These are phyloP conservation scores for Amanita phalloides DNA, from an alignment of 768 basidiomycete genomes.

Conservation along the genomic window DNA sequence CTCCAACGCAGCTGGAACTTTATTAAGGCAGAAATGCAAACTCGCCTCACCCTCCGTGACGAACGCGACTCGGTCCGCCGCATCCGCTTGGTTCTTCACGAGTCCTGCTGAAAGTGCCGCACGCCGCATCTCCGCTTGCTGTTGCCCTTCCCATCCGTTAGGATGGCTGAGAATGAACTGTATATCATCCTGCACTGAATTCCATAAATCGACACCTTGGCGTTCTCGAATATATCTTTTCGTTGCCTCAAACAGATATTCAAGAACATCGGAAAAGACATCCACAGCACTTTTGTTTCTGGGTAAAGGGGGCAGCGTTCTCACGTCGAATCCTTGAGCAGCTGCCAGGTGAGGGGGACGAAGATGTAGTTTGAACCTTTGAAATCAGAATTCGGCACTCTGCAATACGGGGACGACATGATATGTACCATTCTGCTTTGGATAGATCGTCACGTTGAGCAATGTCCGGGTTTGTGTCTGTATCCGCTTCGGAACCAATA, in stretches of 20 bases:
- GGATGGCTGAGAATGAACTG: constrained; percentile 43
- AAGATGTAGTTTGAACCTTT: constrained; percentile 5
- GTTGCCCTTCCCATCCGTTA: constrained; percentile 45
- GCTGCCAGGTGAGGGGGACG: constrained; percentile 1
- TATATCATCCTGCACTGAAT: constrained; percentile 23
- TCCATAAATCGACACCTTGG: constrained; percentile 30
- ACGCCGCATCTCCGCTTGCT: constrained; percentile 37
- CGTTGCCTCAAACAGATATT: constrained; percentile 29
- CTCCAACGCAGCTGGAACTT: constrained; percentile 22
- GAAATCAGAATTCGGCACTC: constrained; percentile 6
- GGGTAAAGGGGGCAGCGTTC: constrained; percentile 27
- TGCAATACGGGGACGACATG: background rate
- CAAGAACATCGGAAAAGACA: constrained; percentile 36
- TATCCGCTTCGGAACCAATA: constrained; percentile 2
- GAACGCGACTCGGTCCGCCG: constrained; percentile 29
- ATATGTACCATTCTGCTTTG: background rate
- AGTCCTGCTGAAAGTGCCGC: constrained; percentile 37
- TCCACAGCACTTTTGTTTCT: constrained; percentile 26
- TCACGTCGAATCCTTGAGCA: background rate
- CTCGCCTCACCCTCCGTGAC: constrained; percentile 49
- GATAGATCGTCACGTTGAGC: background rate
- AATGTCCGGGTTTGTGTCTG: background rate
- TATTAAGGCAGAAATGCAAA: constrained; percentile 37
- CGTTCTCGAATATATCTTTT: constrained; percentile 31
- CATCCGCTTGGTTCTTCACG: constrained; percentile 19